Percentiles rank a stretch among this genome's conserved stretches.
phyloP scores from a whole-genome alignment of 495 filamentous ascomycete species.

The Achaetomiella virescens region DNA sequence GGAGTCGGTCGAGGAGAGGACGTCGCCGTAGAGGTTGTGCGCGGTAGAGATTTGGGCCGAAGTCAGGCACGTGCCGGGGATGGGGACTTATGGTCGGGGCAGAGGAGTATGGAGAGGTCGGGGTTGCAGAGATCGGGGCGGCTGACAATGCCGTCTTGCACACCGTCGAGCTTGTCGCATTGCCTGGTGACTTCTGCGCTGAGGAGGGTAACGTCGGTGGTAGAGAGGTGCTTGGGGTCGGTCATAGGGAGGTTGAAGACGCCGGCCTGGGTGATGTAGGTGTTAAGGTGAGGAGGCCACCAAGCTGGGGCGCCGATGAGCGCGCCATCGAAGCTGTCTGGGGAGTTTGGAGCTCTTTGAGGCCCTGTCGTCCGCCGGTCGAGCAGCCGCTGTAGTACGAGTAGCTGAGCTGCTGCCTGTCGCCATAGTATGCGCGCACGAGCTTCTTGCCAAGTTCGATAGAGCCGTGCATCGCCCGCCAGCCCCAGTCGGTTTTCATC shows the following conservation, averaged over 20 bases:
- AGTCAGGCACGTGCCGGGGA: conserved; percentile 47
- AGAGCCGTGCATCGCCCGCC: conserved; percentile 46
- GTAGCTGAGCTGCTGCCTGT: conserved; percentile 21
- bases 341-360: conserved; percentile 41
- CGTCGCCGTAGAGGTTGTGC: conserved; percentile 49
- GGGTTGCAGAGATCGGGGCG: conserved; percentile 52
- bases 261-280: conserved; percentile 29
- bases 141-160: conserved; percentile 56
- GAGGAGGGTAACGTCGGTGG: conserved; percentile 39
- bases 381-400: conserved; percentile 53
- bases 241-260: conserved; percentile 32
- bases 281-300: conserved; percentile 42
- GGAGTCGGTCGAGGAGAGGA: conserved; percentile 42
- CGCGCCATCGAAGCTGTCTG: conserved; percentile 57
- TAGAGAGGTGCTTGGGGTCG: conserved; percentile 44
- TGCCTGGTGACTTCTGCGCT: conserved; percentile 51
- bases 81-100: conserved; percentile 22
- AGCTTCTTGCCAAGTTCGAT: conserved; percentile 23
- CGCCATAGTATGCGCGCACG: conserved; percentile 21
- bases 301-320: conserved; percentile 52
- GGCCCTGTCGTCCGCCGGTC: conserved; percentile 49
- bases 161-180: conserved; percentile 58
- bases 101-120: conserved; percentile 47
- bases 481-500: conserved; percentile 39
- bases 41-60: conserved; percentile 50